These are phyloP conservation scores for Houttuynia cordata DNA, from an alignment of 164 flowering plant genomes.

Conservation along the genomic window DNA sequence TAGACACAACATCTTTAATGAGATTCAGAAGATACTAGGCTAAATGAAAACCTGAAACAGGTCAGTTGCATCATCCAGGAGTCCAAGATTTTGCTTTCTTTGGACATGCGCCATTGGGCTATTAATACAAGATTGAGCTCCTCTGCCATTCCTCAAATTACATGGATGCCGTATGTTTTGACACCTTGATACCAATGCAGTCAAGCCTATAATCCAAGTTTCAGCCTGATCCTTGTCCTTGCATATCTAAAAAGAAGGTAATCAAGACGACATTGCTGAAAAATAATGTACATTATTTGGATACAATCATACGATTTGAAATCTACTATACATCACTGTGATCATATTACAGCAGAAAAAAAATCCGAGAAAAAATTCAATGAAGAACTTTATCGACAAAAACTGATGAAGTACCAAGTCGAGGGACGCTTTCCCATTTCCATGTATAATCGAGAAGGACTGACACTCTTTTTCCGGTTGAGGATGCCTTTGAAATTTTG, in stretches of 20 bases:
- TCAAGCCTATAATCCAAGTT: constrained; percentile 48
- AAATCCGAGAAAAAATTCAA: too few species aligned
- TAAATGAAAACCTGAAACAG: constrained; percentile 28
- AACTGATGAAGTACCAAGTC: constrained; percentile 34
- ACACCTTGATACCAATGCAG: constrained; percentile 34
- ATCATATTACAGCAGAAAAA: neutral
- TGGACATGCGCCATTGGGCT: constrained; percentile 48
- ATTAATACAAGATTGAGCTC: constrained; percentile 37
- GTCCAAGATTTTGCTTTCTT: constrained; percentile 45
- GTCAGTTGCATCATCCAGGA: constrained; percentile 24
- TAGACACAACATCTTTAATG: neutral
- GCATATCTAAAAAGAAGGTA: constrained; percentile 42
- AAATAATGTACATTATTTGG: neutral
- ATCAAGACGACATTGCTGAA: neutral
- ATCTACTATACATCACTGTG: too few species aligned
- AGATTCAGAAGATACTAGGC: neutral
- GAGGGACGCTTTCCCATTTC: constrained; percentile 38
- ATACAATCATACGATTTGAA: too few species aligned
- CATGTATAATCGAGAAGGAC: constrained; percentile 47
- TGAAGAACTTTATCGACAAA: neutral
- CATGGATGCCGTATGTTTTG: constrained; percentile 13
- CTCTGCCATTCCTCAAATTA: constrained; percentile 15
- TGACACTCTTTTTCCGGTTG: constrained; percentile 40
- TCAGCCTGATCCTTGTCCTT: constrained; percentile 60
- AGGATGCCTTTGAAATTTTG: constrained; percentile 36